phyloP scores from a whole-genome alignment of 2,329 filamentous ascomycete species.

The Nigrospora osmanthi region DNA sequence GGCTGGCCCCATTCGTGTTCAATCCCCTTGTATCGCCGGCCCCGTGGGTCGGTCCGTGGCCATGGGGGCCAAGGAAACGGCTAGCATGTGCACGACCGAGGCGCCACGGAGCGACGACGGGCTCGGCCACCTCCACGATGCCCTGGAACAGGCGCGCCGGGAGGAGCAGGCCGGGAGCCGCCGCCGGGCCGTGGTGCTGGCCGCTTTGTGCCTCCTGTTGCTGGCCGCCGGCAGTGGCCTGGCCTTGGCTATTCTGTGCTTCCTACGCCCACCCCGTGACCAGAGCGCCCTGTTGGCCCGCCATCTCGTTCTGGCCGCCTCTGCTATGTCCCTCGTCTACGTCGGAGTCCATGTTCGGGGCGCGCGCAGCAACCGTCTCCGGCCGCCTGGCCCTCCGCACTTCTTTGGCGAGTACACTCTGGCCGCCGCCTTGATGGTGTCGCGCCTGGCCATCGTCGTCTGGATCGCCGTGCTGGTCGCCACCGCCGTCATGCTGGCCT shows the following conservation, averaged over 20 bases:
- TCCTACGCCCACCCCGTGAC: slow-evolving; percentile 12
- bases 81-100: no score
- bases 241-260: slow-evolving; percentile 16
- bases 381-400: slow-evolving; percentile 15
- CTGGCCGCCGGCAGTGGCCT: slow-evolving; percentile 18
- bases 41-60: no score
- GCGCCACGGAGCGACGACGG: no score
- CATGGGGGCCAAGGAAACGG: no score
- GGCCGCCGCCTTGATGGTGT: slow-evolving; percentile 18
- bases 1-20: no score
- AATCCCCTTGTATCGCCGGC: no score
- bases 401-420: slow-evolving; percentile 20
- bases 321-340: slow-evolving; percentile 16
- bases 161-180: no score
- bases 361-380: slow-evolving; percentile 14
- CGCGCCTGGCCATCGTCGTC: slow-evolving; percentile 17
- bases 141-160: no score
- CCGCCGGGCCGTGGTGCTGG: slow-evolving; percentile 17
- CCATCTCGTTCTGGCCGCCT: slow-evolving; percentile 20
- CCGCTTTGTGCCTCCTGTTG: slow-evolving; percentile 18
- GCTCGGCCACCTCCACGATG: no score
- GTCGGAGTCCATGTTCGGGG: slow-evolving; percentile 19
- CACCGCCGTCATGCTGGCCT: slow-evolving; percentile 18
- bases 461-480: slow-evolving; percentile 22
- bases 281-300: slow-evolving; percentile 18